Evolutionary conservation across 225 moss, liverwort and hornwort species (phyloP).

Genomic region (Bryoerythrophyllum caledonicum): DNA sequence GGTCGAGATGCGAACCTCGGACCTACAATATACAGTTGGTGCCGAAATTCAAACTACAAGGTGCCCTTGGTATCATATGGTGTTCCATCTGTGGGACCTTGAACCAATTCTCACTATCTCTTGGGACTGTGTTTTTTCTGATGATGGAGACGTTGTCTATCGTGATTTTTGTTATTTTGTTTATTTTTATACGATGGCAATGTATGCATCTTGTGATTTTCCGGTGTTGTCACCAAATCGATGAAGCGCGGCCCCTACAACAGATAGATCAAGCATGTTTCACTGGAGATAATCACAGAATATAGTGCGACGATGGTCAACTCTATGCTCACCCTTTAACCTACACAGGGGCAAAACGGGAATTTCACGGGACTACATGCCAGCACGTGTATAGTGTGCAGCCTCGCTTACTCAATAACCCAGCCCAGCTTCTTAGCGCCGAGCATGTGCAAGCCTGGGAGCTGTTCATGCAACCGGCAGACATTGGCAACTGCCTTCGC

Average conservation of each 20-base stretch:
- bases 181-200: neutral
- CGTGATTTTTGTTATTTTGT: too few relatives aligned
- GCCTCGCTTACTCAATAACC: conserved; percentile 78
- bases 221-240: neutral
- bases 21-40: conserved; percentile 83
- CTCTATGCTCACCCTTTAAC: conserved; percentile 13
- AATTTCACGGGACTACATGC: conserved; percentile 63
- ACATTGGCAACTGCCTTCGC: conserved; percentile 82
- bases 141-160: too few relatives aligned
- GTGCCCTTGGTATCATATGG: conserved; percentile 34
- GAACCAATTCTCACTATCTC: neutral
- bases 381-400: conserved; percentile 96
- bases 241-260: too few relatives aligned
- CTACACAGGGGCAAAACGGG: conserved; percentile 58
- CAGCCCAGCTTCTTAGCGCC: conserved; percentile 78
- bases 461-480: conserved; percentile 74
- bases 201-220: conserved; percentile 6
- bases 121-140: neutral
- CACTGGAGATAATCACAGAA: neutral
- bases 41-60: conserved; percentile 78
- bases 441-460: conserved; percentile 88
- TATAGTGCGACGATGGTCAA: conserved; percentile 7
- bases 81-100: neutral
- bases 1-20: conserved; percentile 71
- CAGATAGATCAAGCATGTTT: conserved; percentile 1